Evolutionary conservation across 257 asterid genomes (phyloP).

Genomic region (Perilla frutescens): DNA sequence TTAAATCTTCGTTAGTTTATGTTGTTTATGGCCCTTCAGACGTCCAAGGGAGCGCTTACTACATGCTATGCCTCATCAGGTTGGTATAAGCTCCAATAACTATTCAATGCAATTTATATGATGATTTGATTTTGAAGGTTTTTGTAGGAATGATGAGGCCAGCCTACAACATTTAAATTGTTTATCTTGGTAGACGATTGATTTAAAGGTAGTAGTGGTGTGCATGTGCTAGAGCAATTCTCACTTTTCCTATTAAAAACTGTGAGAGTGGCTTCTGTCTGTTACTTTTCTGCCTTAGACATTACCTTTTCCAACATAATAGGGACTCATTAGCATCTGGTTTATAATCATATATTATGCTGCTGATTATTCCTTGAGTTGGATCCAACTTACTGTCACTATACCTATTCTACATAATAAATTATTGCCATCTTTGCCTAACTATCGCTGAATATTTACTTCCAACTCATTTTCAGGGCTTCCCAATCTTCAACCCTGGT

Average conservation of each 20-base stretch:
- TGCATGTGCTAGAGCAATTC: constrained; percentile 54
- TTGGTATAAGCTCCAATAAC: constrained; percentile 26
- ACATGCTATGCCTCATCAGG: constrained; percentile 37
- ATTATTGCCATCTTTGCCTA: background rate
- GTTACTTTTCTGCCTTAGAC: constrained; percentile 36
- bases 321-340: constrained; percentile 51
- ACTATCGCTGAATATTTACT: no score
- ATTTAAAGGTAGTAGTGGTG: constrained; percentile 44
- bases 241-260: constrained; percentile 34
- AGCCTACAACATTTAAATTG: constrained; percentile 33
- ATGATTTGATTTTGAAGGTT: constrained; percentile 35
- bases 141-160: constrained; percentile 21
- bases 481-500: no score
- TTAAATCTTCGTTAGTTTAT: background rate
- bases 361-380: constrained; percentile 25
- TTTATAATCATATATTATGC: constrained; percentile 33
- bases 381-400: constrained; percentile 39
- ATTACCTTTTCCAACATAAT: constrained; percentile 50
- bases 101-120: constrained; percentile 36
- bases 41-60: constrained; percentile 24
- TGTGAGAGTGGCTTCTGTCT: constrained; percentile 46
- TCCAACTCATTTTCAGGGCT: no score
- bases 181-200: constrained; percentile 34
- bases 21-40: constrained; percentile 38
- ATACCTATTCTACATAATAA: constrained; percentile 1